A percentile compares a stretch with the other conserved stretches of the same genome.
These are phyloP conservation scores for Puccinia brachypodii DNA, from an alignment of 1,284 basidiomycete genomes.

Conservation along the genomic window DNA sequence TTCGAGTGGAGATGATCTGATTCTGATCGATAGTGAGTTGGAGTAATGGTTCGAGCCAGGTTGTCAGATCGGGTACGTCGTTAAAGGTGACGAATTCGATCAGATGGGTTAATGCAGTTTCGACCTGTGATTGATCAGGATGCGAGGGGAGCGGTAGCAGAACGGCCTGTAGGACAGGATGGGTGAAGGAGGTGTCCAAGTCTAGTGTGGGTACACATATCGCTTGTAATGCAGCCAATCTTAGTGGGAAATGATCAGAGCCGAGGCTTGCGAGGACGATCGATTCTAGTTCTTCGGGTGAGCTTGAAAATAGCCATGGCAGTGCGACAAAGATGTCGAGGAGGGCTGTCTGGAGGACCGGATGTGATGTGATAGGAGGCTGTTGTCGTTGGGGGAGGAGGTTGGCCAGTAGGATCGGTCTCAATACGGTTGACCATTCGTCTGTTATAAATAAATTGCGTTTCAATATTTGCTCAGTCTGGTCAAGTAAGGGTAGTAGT, in stretches of 20 bases:
- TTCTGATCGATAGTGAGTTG: conserved; percentile 5
- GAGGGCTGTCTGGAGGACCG: conserved; percentile 26
- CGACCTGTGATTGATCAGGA: not conserved
- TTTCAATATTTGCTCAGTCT: not conserved
- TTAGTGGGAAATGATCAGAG: conserved; percentile 27
- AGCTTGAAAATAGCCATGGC: conserved; percentile 24
- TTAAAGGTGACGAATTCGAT: conserved; percentile 27
- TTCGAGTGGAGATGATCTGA: not conserved
- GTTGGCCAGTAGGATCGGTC: conserved; percentile 13
- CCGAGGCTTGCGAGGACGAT: conserved; percentile 13
- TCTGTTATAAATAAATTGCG: not conserved
- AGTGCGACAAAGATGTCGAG: conserved; percentile 26
- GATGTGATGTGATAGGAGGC: not conserved
- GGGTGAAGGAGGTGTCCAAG: not conserved
- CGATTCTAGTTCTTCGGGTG: conserved; percentile 7
- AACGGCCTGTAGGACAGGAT: not conserved
- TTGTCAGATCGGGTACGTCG: not conserved
- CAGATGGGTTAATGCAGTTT: conserved; percentile 6
- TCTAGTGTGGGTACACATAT: not conserved
- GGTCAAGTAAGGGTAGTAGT: not conserved
- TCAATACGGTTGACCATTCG: conserved; percentile 13
- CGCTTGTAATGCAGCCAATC: conserved; percentile 4
- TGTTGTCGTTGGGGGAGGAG: conserved; percentile 19
- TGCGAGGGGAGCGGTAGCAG: not conserved
- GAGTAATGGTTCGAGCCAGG: conserved; percentile 16